Percentiles rank a stretch among this genome's conserved stretches.
phyloP scores from a whole-genome alignment of 768 basidiomycete species.

The Auriscalpium vulgare region DNA sequence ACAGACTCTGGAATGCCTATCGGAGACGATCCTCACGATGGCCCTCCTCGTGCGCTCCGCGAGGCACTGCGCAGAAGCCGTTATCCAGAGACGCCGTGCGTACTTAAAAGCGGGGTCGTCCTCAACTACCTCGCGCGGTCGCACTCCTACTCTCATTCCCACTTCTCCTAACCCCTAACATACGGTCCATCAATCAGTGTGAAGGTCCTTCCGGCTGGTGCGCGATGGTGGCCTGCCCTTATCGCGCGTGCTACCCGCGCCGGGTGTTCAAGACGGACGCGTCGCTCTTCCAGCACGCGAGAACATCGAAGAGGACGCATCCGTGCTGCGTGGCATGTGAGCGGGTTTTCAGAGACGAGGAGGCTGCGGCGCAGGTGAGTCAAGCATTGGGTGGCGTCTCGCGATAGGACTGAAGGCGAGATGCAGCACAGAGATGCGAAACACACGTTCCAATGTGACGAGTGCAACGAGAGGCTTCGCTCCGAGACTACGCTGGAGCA shows the following conservation, averaged over 20 bases:
- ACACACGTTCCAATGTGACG: slow-evolving; percentile 7
- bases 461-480: slow-evolving; percentile 5
- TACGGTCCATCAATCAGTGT: not conserved
- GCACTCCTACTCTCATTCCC: not conserved
- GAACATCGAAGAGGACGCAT: not conserved
- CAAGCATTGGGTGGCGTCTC: not conserved
- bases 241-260: not conserved
- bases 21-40: too few species aligned
- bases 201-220: too few species aligned
- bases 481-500: slow-evolving; percentile 14
- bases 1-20: too few species aligned
- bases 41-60: not conserved
- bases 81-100: not conserved
- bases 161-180: not conserved
- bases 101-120: not conserved
- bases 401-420: not conserved
- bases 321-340: not conserved
- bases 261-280: not conserved
- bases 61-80: not conserved
- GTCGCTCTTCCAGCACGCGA: not conserved
- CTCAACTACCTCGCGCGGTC: not conserved
- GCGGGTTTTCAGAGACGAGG: not conserved
- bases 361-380: not conserved
- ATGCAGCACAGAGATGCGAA: slow-evolving; percentile 11
- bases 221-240: not conserved